phyloP scores from a whole-genome alignment of 1,139 yeast species.

The Magnusiomyces suaveolens region DNA sequence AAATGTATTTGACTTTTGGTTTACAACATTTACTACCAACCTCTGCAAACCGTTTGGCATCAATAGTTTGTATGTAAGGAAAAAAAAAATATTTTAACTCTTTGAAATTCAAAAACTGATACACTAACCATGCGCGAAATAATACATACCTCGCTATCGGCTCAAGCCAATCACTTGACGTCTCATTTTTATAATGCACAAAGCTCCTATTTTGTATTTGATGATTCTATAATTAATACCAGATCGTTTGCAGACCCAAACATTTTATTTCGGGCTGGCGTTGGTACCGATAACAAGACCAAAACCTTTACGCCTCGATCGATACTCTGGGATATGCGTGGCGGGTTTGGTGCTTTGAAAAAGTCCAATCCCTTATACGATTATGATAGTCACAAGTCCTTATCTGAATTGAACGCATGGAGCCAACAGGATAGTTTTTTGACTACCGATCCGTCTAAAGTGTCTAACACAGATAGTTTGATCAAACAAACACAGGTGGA shows the following conservation, averaged over 20 bases:
- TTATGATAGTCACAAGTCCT: slow-evolving; percentile 17
- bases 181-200: slow-evolving; percentile 78
- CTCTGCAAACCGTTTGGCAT: too few species aligned
- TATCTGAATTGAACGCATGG: slow-evolving; percentile 10
- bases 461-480: neutral
- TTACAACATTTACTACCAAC: too few species aligned
- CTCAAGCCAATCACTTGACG: slow-evolving; percentile 57
- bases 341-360: slow-evolving; percentile 31
- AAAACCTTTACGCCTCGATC: slow-evolving; percentile 73
- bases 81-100: too few species aligned
- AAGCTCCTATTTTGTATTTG: slow-evolving; percentile 55
- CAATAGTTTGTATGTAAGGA: too few species aligned
- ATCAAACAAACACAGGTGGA: slow-evolving; percentile 18
- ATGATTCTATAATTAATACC: slow-evolving; percentile 27
- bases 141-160: slow-evolving; percentile 61
- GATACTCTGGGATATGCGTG: slow-evolving; percentile 59
- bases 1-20: too few species aligned
- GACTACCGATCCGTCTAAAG: slow-evolving; percentile 5
- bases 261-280: slow-evolving; percentile 39
- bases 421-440: too few species aligned
- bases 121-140: slow-evolving; percentile 54
- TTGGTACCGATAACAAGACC: slow-evolving; percentile 33
- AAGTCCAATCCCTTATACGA: slow-evolving; percentile 19
- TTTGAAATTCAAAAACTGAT: neutral
- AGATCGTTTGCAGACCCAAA: slow-evolving; percentile 38